These are phyloP conservation scores for Bauhinia variegata DNA, from an alignment of 306 rosid species.

Conservation along the genomic window DNA sequence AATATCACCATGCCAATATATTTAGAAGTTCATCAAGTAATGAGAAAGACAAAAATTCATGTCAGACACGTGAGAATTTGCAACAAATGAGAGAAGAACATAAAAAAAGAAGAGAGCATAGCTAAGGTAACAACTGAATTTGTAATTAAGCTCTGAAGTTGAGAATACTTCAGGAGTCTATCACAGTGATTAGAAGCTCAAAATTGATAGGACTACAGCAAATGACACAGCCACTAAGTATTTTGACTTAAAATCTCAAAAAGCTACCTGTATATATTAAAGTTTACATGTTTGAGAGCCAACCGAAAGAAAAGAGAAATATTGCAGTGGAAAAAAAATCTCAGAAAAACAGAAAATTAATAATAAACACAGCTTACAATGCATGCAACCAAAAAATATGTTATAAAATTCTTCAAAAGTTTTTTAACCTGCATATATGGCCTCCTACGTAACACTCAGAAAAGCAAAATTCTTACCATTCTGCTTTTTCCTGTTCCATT, in stretches of 20 bases:
- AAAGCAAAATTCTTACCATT: slow-evolving; percentile 62
- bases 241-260: not conserved
- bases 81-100: not conserved
- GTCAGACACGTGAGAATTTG: not conserved
- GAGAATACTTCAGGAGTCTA: not conserved
- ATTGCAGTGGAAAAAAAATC: not conserved
- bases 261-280: not conserved
- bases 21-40: not conserved
- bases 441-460: slow-evolving; percentile 12
- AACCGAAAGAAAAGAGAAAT: slow-evolving; percentile 26
- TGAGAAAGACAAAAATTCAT: slow-evolving; percentile 7
- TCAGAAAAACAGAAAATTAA: slow-evolving; percentile 9
- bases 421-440: not conserved
- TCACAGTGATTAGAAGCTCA: not conserved
- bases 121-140: not conserved
- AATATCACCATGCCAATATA: not conserved
- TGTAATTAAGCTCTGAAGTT: not conserved
- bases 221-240: not conserved
- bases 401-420: not conserved
- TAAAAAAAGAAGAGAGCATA: no score
- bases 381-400: slow-evolving; percentile 4
- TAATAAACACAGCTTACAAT: slow-evolving; percentile 7
- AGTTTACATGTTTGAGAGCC: not conserved
- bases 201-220: not conserved
- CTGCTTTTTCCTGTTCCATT: slow-evolving; percentile 96